phyloP scores from a whole-genome alignment of 108 stramenopile species.

The Skeletonema tropicum region DNA sequence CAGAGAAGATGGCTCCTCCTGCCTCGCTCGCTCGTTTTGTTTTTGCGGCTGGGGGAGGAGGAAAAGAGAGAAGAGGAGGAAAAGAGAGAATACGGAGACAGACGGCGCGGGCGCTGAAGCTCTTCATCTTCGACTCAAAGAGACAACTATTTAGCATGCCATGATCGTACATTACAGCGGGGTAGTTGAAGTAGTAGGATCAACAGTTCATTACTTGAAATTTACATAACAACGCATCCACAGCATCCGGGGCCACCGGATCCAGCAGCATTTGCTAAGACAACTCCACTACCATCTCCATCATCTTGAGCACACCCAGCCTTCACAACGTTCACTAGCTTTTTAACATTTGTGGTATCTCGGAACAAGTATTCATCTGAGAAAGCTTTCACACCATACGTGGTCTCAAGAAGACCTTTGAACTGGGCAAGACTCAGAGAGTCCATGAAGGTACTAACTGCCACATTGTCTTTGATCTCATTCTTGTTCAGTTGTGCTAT shows the following conservation, averaged over 20 bases:
- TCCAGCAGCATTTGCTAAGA: background rate
- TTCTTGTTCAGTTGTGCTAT: slow-evolving; percentile 58
- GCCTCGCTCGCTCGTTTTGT: too few species aligned
- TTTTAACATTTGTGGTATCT: slow-evolving; percentile 72
- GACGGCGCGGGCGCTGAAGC: too few species aligned
- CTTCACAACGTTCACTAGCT: slow-evolving; percentile 83
- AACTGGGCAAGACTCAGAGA: slow-evolving; percentile 85
- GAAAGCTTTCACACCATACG: slow-evolving; percentile 64
- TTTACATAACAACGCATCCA: slow-evolving; percentile 34
- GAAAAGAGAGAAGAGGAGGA: too few species aligned
- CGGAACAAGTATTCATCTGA: slow-evolving; percentile 91
- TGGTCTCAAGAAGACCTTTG: slow-evolving; percentile 76
- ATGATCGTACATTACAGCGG: too few species aligned
- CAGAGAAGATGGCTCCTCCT: too few species aligned
- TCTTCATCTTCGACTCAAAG: too few species aligned
- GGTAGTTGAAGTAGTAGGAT: too few species aligned
- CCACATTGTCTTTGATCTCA: slow-evolving; percentile 57
- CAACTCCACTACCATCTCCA: slow-evolving; percentile 25
- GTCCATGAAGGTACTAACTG: slow-evolving; percentile 80
- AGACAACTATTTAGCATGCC: too few species aligned
- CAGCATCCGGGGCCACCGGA: slow-evolving; percentile 23
- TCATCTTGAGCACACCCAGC: slow-evolving; percentile 79
- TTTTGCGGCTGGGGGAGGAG: too few species aligned
- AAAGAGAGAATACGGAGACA: too few species aligned
- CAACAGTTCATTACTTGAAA: background rate